Evolutionary conservation across 2,329 filamentous ascomycete genomes (phyloP).

Genomic region (Monosporascus sp.): DNA sequence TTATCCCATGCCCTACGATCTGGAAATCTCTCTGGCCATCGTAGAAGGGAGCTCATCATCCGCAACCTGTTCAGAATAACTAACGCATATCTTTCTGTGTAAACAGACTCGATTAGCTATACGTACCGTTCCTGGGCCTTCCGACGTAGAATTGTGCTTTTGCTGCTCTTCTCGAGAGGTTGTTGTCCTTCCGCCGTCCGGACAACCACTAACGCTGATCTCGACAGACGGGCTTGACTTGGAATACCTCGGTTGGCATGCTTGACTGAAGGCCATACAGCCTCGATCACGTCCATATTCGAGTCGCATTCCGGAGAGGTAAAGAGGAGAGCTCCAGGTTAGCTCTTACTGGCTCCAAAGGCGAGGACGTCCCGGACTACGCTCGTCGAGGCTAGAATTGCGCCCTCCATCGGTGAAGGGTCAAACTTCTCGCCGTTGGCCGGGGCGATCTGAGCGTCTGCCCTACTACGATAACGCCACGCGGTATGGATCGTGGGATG

Average conservation of each 20-base stretch:
- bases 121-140: conserved; percentile 46
- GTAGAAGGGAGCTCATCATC: conserved; percentile 30
- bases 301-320: conserved; percentile 24
- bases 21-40: conserved; percentile 29
- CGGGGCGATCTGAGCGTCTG: conserved; percentile 58
- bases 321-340: conserved; percentile 54
- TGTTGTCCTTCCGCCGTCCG: conserved; percentile 18
- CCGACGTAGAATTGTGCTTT: conserved; percentile 53
- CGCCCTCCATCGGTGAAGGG: conserved; percentile 55
- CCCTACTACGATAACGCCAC: conserved; percentile 59
- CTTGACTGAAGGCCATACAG: conserved; percentile 39
- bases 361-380: conserved; percentile 52
- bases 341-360: conserved; percentile 54
- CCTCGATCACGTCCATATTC: conserved; percentile 34
- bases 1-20: conserved; percentile 23
- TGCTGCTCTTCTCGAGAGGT: conserved; percentile 56
- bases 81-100: conserved; percentile 21
- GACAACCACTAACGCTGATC: conserved; percentile 46
- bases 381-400: conserved; percentile 38
- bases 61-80: conserved; percentile 10
- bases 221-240: conserved; percentile 45
- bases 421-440: conserved; percentile 67
- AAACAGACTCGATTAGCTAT: conserved; percentile 41
- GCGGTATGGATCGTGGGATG: conserved; percentile 47
- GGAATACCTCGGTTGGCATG: conserved; percentile 44